phyloP scores from a whole-genome alignment of 257 asterid species.

The Galeopsis tetrahit region DNA sequence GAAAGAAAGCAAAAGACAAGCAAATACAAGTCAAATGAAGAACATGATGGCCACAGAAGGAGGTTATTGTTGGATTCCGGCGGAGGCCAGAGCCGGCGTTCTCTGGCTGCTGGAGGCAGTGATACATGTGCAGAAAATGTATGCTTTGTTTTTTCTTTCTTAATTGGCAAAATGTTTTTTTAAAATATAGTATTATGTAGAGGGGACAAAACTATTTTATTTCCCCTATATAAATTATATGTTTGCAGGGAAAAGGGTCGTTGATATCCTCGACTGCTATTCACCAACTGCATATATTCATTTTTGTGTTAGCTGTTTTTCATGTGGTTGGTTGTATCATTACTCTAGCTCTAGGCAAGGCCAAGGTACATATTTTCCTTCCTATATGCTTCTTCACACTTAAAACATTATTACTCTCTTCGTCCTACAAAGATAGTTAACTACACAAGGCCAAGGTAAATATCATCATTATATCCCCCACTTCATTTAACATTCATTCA shows the following conservation, averaged over 20 bases:
- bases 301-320: conserved; percentile 56
- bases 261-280: conserved; percentile 52
- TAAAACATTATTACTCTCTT: no score
- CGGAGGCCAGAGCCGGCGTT: conserved; percentile 33
- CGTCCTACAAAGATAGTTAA: no score
- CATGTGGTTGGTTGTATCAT: conserved; percentile 52
- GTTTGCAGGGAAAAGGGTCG: conserved; percentile 53
- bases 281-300: conserved; percentile 63
- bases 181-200: no score
- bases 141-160: background rate
- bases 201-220: no score
- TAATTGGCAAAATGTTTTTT: background rate
- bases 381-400: background rate
- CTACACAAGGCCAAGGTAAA: no score
- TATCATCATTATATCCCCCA: no score
- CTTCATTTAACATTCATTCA: no score
- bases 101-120: conserved; percentile 42
- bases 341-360: conserved; percentile 53
- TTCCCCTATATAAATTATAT: background rate
- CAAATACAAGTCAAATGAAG: conserved; percentile 2
- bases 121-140: conserved; percentile 62
- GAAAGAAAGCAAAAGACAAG: conserved; percentile 17
- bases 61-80: conserved; percentile 36
- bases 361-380: conserved; percentile 41
- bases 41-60: conserved; percentile 27